A percentile compares a stretch with the other conserved stretches of the same genome.
These are phyloP conservation scores for Stemphylium beticola DNA, from an alignment of 2,329 filamentous ascomycete species.

Conservation along the genomic window DNA sequence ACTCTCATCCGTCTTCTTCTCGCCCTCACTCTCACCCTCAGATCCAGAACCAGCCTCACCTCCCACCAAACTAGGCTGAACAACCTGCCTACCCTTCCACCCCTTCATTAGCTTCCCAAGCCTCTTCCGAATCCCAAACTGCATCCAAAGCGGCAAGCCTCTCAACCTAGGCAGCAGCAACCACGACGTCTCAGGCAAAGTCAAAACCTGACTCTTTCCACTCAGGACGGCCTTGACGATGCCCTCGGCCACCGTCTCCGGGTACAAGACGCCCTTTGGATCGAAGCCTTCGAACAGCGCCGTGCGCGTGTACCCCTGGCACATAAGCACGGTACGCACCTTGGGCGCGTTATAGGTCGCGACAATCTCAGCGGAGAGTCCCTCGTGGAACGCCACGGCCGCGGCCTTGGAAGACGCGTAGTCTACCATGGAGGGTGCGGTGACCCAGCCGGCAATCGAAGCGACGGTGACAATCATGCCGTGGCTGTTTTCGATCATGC, in stretches of 20 bases:
- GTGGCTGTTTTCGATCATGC: slow-evolving; percentile 68
- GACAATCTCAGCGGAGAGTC: slow-evolving; percentile 48
- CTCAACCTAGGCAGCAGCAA: slow-evolving; percentile 48
- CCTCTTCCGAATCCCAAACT: slow-evolving; percentile 58
- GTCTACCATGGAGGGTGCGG: slow-evolving; percentile 69
- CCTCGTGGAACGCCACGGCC: slow-evolving; percentile 72
- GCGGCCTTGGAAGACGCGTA: slow-evolving; percentile 72
- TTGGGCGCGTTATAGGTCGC: slow-evolving; percentile 67
- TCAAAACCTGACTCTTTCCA: slow-evolving; percentile 64
- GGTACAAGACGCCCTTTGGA: slow-evolving; percentile 58
- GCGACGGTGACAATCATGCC: slow-evolving; percentile 76
- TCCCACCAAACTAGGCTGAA: slow-evolving; percentile 40
- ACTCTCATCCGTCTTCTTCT: slow-evolving; percentile 34
- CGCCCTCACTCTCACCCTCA: slow-evolving; percentile 7
- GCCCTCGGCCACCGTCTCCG: slow-evolving; percentile 68
- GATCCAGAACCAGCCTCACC: slow-evolving; percentile 1
- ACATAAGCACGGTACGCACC: slow-evolving; percentile 70
- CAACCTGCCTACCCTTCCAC: slow-evolving; percentile 49
- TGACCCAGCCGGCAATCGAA: slow-evolving; percentile 66
- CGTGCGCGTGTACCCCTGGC: slow-evolving; percentile 68
- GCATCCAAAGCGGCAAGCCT: slow-evolving; percentile 68
- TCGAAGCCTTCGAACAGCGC: slow-evolving; percentile 65
- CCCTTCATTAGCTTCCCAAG: slow-evolving; percentile 42
- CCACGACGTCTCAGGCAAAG: slow-evolving; percentile 57
- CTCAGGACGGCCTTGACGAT: slow-evolving; percentile 66